Percentiles rank a stretch among this genome's conserved stretches.
Conservation (phyloP, 2,329 filamentous ascomycete genomes). For the Ampelomyces quisqualis region DNA sequence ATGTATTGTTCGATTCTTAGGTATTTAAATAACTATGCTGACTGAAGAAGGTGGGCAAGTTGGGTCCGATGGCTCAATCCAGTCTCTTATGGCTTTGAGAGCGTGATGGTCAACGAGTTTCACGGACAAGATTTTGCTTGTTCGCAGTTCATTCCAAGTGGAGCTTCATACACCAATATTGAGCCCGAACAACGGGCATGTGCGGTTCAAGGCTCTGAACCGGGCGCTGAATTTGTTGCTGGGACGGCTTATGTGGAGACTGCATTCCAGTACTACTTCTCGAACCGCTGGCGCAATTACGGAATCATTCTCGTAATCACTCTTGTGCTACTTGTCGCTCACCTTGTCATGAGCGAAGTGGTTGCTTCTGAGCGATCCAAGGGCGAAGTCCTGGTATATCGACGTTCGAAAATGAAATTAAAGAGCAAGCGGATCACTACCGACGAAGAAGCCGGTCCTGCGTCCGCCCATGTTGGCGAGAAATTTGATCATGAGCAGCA, state of each 20-base stretch:
- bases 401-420: conserved; percentile 40
- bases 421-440: conserved; percentile 26
- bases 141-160: conserved; percentile 42
- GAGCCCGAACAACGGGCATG: conserved; percentile 37
- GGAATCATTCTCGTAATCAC: conserved; percentile 66
- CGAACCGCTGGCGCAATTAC: conserved; percentile 57
- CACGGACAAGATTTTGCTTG: conserved; percentile 25
- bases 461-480: conserved; percentile 31
- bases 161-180: conserved; percentile 38
- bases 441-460: conserved; percentile 43
- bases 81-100: conserved; percentile 74
- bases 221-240: conserved; percentile 36
- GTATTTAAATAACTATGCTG: background rate
- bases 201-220: conserved; percentile 37
- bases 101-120: conserved; percentile 72
- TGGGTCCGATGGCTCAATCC: conserved; percentile 69
- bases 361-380: conserved; percentile 63
- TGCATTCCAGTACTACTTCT: conserved; percentile 38
- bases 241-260: conserved; percentile 38
- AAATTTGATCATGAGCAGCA: conserved; percentile 29
- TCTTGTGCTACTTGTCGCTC: conserved; percentile 60
- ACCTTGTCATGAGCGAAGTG: conserved; percentile 63
- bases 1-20: conserved; percentile 3
- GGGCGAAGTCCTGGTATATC: conserved; percentile 68
- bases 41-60: conserved; percentile 36